Evolutionary conservation across 768 basidiomycete genomes (phyloP), one percentile per base, ranked within the genome.

Genomic region (Pulveroboletus sp.): DNA sequence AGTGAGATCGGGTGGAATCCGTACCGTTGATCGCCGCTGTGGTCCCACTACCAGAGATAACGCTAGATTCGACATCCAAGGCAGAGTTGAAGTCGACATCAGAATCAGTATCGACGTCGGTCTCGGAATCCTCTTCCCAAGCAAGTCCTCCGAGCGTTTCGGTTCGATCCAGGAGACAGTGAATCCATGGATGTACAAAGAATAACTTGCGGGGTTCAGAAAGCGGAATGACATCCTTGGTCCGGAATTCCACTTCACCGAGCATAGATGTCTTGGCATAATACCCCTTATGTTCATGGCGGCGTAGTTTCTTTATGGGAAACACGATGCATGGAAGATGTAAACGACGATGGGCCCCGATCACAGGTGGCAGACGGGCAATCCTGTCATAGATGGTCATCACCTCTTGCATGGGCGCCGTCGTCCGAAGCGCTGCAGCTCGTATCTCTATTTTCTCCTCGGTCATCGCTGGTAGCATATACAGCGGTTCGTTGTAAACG

Each of bases 131-230:
- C 8, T 54, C 50, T 17, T 52, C 50, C 38, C 45, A 54, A 17
- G 29, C 4, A 8, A 40, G 11, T 33, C 42, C 31, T 2, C 29
- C 19, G 12, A 24, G 34, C 11, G 32, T 27, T 21, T 45, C 48
- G 9, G 37, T 21, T 20, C 10, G 44, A 21, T 44, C 43, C 6
- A 49, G 32, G 25, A 56, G 40, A 25, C 25, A 21, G 37, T 43
- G 11, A 24, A 50, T 34, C 55, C 55, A 55, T 2, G 55, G 55
- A 41, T 50, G 35, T 27, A 55, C 55, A 19, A 56, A 34, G 21
- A 21, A 38, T 4, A 51, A 19, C 29, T 54, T 40, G 45, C 45
- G 44, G 12, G 50, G 29, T 43, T 49, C 44, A 16, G 25, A 31
- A 19, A 43, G 37, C 19, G 45, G 33, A n/a, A 51, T 19, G 34